Evolutionary conservation across 2,329 filamentous ascomycete genomes (phyloP).

Genomic region (Allantophomopsis cytisporea): DNA sequence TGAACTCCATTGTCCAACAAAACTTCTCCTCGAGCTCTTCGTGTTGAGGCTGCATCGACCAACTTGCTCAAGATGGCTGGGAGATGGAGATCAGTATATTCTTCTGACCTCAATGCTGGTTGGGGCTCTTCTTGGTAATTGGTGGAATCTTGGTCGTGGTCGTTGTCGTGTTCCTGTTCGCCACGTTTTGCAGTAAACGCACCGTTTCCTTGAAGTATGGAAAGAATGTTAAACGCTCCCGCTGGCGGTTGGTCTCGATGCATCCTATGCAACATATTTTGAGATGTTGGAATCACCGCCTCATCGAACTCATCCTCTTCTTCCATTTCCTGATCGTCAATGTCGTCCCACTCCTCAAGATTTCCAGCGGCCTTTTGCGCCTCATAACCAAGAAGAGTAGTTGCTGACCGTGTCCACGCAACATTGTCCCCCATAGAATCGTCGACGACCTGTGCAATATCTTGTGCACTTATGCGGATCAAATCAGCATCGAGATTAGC

Average conservation of each 20-base stretch:
- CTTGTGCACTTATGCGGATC: slow-evolving; percentile 53
- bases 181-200: background rate
- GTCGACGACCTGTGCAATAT: slow-evolving; percentile 56
- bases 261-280: no score
- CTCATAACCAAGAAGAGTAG: slow-evolving; percentile 42
- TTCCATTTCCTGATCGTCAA: slow-evolving; percentile 27
- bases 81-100: slow-evolving; percentile 50
- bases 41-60: slow-evolving; percentile 30
- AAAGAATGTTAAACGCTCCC: background rate
- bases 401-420: slow-evolving; percentile 27
- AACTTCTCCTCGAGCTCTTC: slow-evolving; percentile 7
- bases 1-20: slow-evolving; percentile 1
- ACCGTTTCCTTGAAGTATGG: background rate
- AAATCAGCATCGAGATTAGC: slow-evolving; percentile 49
- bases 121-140: slow-evolving; percentile 8
- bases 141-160: slow-evolving; percentile 11
- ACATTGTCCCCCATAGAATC: slow-evolving; percentile 53
- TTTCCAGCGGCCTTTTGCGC: slow-evolving; percentile 40
- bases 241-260: background rate
- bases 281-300: background rate
- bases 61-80: slow-evolving; percentile 41
- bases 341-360: slow-evolving; percentile 32
- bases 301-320: slow-evolving; percentile 19
- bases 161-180: no score
- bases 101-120: slow-evolving; percentile 17